Evolutionary conservation across 2,329 filamentous ascomycete species (phyloP).

Genomic region (Fusarium circinatum): DNA sequence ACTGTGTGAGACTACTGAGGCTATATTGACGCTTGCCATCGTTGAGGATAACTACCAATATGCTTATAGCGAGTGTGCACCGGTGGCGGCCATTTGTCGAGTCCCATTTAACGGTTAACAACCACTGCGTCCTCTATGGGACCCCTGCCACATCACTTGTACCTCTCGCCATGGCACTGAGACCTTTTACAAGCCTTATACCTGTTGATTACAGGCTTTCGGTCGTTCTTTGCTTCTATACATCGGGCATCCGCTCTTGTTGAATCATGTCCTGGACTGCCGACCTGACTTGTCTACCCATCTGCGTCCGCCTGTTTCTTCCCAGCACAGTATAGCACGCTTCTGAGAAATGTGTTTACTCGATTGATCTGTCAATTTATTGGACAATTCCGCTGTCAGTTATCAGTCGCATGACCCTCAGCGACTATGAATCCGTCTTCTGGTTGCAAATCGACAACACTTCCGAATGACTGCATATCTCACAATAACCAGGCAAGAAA

Average conservation of each 20-base stretch:
- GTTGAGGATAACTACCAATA: no score
- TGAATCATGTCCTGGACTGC: neutral
- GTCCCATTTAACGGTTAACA: no score
- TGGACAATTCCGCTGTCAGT: neutral
- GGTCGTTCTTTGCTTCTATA: neutral
- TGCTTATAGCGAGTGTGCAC: no score
- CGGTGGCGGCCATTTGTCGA: no score
- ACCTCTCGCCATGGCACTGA: rapidly evolving
- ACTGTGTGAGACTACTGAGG: no score
- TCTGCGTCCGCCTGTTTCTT: neutral
- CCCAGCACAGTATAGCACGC: neutral
- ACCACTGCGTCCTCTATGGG: no score
- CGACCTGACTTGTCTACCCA: neutral
- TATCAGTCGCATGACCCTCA: no score
- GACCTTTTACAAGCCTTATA: rapidly evolving
- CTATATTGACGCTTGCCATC: no score
- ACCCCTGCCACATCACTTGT: neutral
- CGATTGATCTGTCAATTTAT: neutral
- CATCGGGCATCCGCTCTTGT: neutral
- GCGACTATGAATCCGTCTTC: no score
- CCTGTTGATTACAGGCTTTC: neutral
- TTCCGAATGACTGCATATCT: neutral
- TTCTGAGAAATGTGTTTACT: neutral
- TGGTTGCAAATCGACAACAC: no score
- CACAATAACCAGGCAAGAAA: neutral